These are phyloP conservation scores for Protomyces inouyei DNA, from an alignment of 1,139 yeast species.

Conservation along the genomic window DNA sequence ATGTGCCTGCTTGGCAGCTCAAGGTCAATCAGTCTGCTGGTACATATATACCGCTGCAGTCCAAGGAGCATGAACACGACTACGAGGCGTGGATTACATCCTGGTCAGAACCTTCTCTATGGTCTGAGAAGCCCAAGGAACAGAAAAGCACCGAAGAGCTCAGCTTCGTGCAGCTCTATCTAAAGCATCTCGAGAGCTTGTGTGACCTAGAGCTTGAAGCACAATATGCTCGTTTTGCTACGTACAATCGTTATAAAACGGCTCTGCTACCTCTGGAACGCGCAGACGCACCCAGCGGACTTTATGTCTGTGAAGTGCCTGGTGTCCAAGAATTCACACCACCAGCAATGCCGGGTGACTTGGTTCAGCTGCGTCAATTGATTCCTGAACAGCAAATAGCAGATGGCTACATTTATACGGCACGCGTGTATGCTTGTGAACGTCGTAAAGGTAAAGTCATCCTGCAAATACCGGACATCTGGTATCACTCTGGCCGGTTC, in stretches of 20 bases:
- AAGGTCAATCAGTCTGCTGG: neutral
- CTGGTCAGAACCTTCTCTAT: neutral
- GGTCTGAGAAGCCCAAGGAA: neutral
- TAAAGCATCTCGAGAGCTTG: neutral
- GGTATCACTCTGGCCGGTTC: conserved; percentile 26
- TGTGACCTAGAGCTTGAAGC: neutral
- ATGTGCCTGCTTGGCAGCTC: neutral
- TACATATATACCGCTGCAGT: neutral
- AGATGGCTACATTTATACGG: conserved; percentile 28
- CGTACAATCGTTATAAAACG: neutral
- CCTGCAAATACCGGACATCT: conserved; percentile 27
- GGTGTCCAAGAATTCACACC: conserved; percentile 33
- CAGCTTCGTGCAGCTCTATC: neutral
- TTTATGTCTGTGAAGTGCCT: conserved; percentile 13
- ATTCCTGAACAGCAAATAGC: conserved; percentile 27
- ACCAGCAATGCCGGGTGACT: conserved; percentile 29
- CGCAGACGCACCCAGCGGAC: neutral
- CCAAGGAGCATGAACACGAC: neutral
- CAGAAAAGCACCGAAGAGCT: neutral
- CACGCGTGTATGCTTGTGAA: conserved; percentile 27
- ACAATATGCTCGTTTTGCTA: neutral
- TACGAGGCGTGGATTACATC: neutral
- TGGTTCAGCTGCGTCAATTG: conserved; percentile 28
- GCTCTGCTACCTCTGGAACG: neutral
- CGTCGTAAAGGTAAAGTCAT: conserved; percentile 29